A percentile compares a stretch with the other conserved stretches of the same genome.
These are phyloP conservation scores for Toxicodendron radicans DNA, from an alignment of 345 rosid genomes.

Conservation along the genomic window DNA sequence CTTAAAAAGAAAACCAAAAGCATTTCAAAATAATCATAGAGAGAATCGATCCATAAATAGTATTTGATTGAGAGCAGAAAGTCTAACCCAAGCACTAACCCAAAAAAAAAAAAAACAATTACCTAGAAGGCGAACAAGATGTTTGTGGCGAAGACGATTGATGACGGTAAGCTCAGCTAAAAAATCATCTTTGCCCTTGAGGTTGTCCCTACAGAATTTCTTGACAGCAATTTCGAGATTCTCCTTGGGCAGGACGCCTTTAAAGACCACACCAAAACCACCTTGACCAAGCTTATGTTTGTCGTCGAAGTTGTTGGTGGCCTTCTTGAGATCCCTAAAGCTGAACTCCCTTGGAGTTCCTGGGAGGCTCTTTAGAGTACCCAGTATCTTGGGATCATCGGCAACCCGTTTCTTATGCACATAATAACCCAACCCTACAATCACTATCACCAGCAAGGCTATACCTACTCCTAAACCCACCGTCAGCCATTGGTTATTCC, in stretches of 20 bases:
- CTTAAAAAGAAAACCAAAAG: too few relatives aligned
- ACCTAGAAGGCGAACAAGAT: slow-evolving; percentile 58
- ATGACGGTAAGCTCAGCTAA: slow-evolving; percentile 61
- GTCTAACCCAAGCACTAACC: not conserved
- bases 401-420: slow-evolving; percentile 25
- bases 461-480: slow-evolving; percentile 35
- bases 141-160: slow-evolving; percentile 57
- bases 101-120: not conserved
- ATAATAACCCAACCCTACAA: slow-evolving; percentile 10
- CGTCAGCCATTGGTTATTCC: not conserved
- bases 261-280: slow-evolving; percentile 54
- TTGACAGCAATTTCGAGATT: slow-evolving; percentile 51
- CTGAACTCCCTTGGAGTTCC: slow-evolving; percentile 52
- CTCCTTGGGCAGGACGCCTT: slow-evolving; percentile 44
- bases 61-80: not conserved
- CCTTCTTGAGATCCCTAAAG: slow-evolving; percentile 53
- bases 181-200: slow-evolving; percentile 53
- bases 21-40: too few relatives aligned
- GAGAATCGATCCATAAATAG: too few relatives aligned
- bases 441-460: slow-evolving; percentile 20
- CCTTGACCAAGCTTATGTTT: slow-evolving; percentile 57
- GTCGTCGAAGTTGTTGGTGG: slow-evolving; percentile 57
- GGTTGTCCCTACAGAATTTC: slow-evolving; percentile 43
- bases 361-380: slow-evolving; percentile 51
- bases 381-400: slow-evolving; percentile 34